Evolutionary conservation across 306 rosid genomes (phyloP).

Genomic region (Vigna mungo): DNA sequence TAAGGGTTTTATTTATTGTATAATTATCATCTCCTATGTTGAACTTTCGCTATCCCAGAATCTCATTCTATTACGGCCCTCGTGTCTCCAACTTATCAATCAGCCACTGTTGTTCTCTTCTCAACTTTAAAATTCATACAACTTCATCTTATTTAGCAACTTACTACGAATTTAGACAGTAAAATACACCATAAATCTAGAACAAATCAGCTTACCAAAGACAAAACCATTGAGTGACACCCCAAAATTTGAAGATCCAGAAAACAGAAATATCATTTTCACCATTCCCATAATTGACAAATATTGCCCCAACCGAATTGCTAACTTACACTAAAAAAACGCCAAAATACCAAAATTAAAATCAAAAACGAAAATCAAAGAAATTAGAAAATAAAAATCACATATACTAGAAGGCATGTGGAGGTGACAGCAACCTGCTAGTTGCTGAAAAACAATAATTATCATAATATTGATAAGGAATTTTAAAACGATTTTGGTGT

Average conservation of each 20-base stretch:
- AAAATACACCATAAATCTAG: not conserved
- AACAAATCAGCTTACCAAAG: not conserved
- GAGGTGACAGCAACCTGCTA: slow-evolving; percentile 16
- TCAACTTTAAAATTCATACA: not conserved
- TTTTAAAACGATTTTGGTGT: not conserved
- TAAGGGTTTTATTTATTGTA: not conserved
- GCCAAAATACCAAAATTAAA: not conserved
- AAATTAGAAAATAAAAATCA: not conserved
- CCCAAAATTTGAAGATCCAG: slow-evolving; percentile 30
- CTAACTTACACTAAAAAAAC: not conserved
- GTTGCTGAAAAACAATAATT: not conserved
- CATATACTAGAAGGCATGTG: not conserved
- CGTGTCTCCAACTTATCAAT: not conserved
- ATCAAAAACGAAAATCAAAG: not conserved
- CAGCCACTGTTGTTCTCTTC: not conserved
- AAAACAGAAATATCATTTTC: slow-evolving; percentile 27
- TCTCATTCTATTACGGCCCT: not conserved
- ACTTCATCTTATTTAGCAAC: not conserved
- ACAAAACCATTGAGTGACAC: slow-evolving; percentile 13
- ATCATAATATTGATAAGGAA: not conserved
- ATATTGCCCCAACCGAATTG: slow-evolving; percentile 23
- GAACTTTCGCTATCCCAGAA: not conserved
- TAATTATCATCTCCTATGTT: not conserved
- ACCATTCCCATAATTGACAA: not conserved
- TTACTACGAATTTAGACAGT: not conserved